phyloP scores from a whole-genome alignment of 2,329 filamentous ascomycete genomes.

The Phialocephala subalpina region DNA sequence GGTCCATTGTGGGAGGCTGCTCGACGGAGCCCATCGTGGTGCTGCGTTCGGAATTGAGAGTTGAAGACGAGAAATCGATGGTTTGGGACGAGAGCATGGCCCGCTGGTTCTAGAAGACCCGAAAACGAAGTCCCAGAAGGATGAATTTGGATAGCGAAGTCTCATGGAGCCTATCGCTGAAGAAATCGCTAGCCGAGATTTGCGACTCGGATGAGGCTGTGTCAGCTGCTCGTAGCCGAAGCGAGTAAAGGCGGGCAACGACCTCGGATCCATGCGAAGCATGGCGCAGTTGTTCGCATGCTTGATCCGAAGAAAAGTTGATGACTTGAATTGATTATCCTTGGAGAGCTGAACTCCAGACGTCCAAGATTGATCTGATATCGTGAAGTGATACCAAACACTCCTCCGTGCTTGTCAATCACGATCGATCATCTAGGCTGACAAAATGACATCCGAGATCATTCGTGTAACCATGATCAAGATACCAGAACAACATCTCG shows the following conservation, averaged over 20 bases:
- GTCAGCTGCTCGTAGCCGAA: constrained; percentile 23
- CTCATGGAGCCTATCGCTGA: not conserved
- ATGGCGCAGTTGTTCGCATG: not conserved
- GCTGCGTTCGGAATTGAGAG: not conserved
- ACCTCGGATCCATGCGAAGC: too few relatives aligned
- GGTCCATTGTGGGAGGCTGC: not conserved
- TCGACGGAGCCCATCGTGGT: not conserved
- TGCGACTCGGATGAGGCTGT: not conserved
- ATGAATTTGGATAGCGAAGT: too few relatives aligned
- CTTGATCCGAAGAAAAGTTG: not conserved
- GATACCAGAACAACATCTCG: constrained; percentile 19
- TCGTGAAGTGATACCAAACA: not conserved
- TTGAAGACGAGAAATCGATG: not conserved
- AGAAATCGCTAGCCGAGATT: not conserved
- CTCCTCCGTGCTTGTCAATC: not conserved
- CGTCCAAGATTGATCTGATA: not conserved
- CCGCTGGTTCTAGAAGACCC: too few relatives aligned
- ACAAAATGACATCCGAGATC: constrained; percentile 24
- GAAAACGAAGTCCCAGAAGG: too few relatives aligned
- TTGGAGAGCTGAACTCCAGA: too few relatives aligned
- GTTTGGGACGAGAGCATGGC: too few relatives aligned
- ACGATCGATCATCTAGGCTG: not conserved
- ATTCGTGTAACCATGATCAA: constrained; percentile 29
- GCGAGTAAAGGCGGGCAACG: not conserved
- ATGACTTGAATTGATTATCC: too few relatives aligned